Percentiles rank a stretch among this genome's conserved stretches.
phyloP scores from a whole-genome alignment of 176 grass and related monocot genomes.

The Tillandsia fasciculata region DNA sequence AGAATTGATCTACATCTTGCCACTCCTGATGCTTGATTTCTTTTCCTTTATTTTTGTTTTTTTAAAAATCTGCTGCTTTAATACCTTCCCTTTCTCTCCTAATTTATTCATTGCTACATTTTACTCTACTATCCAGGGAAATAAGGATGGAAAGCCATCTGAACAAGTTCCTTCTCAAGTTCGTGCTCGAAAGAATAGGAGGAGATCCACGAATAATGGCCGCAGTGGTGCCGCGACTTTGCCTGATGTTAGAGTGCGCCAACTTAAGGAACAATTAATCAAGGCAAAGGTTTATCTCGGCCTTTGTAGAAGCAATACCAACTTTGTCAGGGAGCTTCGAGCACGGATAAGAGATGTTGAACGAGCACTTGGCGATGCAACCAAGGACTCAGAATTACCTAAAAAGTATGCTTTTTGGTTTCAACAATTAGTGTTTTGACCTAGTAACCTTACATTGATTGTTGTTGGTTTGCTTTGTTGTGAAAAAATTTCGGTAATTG shows the following conservation, averaged over 20 bases:
- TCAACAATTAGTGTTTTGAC: background rate
- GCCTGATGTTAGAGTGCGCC: slow-evolving; percentile 37
- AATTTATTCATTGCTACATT: slow-evolving; percentile 13
- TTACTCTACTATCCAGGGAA: slow-evolving; percentile 35
- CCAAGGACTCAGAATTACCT: slow-evolving; percentile 48
- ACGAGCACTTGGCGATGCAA: slow-evolving; percentile 45
- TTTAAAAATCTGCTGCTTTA: background rate
- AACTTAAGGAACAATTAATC: slow-evolving; percentile 62
- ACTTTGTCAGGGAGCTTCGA: slow-evolving; percentile 54
- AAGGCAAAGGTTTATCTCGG: slow-evolving; percentile 64
- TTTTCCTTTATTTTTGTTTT: background rate
- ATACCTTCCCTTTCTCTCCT: slow-evolving; percentile 5
- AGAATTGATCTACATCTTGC: too few relatives aligned
- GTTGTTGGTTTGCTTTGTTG: background rate
- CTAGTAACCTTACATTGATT: background rate
- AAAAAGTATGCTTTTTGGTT: slow-evolving; percentile 28
- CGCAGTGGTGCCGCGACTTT: slow-evolving; percentile 18
- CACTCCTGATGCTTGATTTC: background rate
- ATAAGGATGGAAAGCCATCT: slow-evolving; percentile 19
- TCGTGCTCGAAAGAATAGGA: slow-evolving; percentile 9
- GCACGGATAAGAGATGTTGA: slow-evolving; percentile 58
- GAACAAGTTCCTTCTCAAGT: slow-evolving; percentile 14
- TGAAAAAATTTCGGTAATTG: background rate
- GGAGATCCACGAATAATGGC: slow-evolving; percentile 8
- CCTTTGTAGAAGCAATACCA: slow-evolving; percentile 55